Base-by-base conservation (phyloP, 495 filamentous ascomycete genomes). In the Patellaria atrata region DNA sequence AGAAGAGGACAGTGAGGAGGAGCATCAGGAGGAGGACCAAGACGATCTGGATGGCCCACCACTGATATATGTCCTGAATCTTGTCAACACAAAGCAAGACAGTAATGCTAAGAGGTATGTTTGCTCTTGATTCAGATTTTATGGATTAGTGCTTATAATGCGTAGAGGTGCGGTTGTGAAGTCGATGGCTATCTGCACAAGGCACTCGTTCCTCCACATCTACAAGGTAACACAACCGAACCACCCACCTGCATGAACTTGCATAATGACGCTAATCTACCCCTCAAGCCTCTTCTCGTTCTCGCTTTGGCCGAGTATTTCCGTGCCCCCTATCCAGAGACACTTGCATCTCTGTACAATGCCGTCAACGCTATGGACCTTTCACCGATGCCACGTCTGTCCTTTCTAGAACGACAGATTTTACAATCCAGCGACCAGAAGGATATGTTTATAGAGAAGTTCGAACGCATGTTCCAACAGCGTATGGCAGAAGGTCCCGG, bases 111-210 rank as follows among this genome's bases (percentile, higher is more conserved):
- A 89, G 56, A 69, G 77, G 76, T 79, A 60, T 38, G 57, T 42
- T 35, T 37, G 16, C 1, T 14, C 5, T 27, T 22, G n/a, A 3
- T 4, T 37, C 18, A 21, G 29, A 41, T n/a, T 28, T 5, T 4
- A 12, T 39, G 11, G 11, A 16, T 20, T 40, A 21, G 33, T 37
- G 18, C 33, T 48, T 19, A 53, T 27, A n/a, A 37, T 30, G 27
- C 45, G 21, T 37, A 81, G 86, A 68, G 89, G 89, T 36, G 91
- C 89, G 2, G 75, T 93, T 19, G 86, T 94, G 19, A 97, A 94
- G 58, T 85, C 89, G 2, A 97, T 97, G 89, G 89, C 89, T n/a
- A 94, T 97, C 44, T 97, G 89, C 60, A 97, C 89, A 3, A 65
- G 87, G 29, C 89, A 97, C 62, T 85, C 89, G n/a, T 97, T 97